A percentile compares a stretch with the other conserved stretches of the same genome.
phyloP scores from a whole-genome alignment of 805 yeast species.

The Schwanniomyces yamadae region DNA sequence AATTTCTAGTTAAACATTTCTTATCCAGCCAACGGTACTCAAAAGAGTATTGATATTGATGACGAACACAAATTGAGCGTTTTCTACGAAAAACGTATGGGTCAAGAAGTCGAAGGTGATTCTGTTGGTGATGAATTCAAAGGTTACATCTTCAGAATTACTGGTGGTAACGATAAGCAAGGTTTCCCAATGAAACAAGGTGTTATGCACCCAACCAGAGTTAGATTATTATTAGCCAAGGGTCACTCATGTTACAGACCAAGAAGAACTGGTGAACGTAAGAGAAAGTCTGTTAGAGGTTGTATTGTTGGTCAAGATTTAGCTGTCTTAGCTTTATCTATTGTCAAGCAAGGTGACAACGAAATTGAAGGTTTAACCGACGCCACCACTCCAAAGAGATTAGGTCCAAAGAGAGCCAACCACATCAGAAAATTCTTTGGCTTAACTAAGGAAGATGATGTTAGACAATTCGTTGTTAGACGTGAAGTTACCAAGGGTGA shows the following conservation, averaged over 20 bases:
- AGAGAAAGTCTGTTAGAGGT: conserved; percentile 99
- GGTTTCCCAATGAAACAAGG: conserved; percentile 99
- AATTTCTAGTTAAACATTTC: conserved; percentile 87
- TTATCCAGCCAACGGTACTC: conserved; percentile 99
- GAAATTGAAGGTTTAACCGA: conserved; percentile 97
- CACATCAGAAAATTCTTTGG: conserved; percentile 99
- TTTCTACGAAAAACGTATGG: conserved; percentile 99
- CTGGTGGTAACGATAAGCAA: conserved; percentile 99
- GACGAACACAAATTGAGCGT: conserved; percentile 98
- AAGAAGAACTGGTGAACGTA: conserved; percentile 99
- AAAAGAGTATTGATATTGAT: conserved; percentile 95
- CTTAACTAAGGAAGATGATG: conserved; percentile 91
- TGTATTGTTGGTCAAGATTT: conserved; percentile 97
- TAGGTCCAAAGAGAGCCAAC: conserved; percentile 99
- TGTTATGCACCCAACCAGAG: conserved; percentile 99
- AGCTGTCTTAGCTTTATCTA: conserved; percentile 89
- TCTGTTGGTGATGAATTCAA: conserved; percentile 97
- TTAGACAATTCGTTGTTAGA: conserved; percentile 88
- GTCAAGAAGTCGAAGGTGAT: conserved; percentile 99
- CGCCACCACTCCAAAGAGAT: conserved; percentile 93
- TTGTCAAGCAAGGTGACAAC: conserved; percentile 95
- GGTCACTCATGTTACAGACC: conserved; percentile 99
- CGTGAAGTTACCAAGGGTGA: conserved; percentile 98
- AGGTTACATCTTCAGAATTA: conserved; percentile 97
- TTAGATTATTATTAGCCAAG: conserved; percentile 87